Base-by-base conservation (phyloP, 2,329 filamentous ascomycete genomes). In the Plectosphaerella sp. region DNA sequence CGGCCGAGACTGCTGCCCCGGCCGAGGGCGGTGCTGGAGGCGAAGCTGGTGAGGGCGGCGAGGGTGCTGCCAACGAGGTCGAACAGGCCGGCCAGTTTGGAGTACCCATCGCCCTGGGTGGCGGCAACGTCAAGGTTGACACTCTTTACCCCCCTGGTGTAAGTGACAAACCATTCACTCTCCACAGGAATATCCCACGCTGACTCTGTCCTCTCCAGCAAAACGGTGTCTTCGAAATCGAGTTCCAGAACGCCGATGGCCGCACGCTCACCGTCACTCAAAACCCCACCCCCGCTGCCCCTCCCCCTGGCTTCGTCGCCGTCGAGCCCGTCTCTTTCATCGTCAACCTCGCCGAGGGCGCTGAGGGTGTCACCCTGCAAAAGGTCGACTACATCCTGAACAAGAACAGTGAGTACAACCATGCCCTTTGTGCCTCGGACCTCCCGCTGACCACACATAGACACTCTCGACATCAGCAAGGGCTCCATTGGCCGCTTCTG, bases 361-460 rank as follows among this genome's bases (percentile, higher is more conserved):
- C 64, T 14, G 58, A 58, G 4, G 62, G 61, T 35, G 52, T 71
- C 18, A 70, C 68, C 1, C 59, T 73, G 6, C 62, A 64, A 24
- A 72, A 72, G 62, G 63, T 74, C 28, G 71, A 74, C 54, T 74
- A 68, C 55, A 67, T 73, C 47, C 60, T 62, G 33, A 71, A 66
- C 48, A 57, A 64, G 14, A 59, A 58, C 39, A 70, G 68, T 72
- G 52, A 59, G 67, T 62, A 10, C 15, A 16, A 42, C 22, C 22
- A 41, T 4, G 2, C 16, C 9, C 33, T 15, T 3, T 9, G 2
- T 4, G 10, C 20, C 25, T 42, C 15, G 15, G 5, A 22, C 3
- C 22, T 5, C 8, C 28, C 28, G 11, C 28, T 48, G 2, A 52
- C 43, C 5, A n/a, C 18, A 49, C 15, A 54, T 15, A 67, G 66